Evolutionary conservation across 306 rosid species (phyloP).

Genomic region (Begonia loranthoides): DNA sequence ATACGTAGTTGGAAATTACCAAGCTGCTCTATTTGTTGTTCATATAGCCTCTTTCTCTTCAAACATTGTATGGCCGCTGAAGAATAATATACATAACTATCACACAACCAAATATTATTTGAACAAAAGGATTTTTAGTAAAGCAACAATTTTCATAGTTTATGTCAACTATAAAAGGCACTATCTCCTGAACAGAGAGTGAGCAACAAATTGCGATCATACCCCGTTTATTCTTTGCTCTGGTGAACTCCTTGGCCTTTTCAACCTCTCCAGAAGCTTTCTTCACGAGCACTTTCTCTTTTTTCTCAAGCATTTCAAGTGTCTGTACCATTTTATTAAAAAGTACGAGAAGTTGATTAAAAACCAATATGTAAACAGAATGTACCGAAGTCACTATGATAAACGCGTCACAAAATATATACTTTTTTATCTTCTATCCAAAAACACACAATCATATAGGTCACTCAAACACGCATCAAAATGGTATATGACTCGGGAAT

Average conservation of each 20-base stretch:
- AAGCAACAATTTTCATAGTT: too few species aligned
- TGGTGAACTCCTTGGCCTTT: slow-evolving; percentile 79
- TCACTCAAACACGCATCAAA: too few species aligned
- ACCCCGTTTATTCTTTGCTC: slow-evolving; percentile 81
- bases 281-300: slow-evolving; percentile 86
- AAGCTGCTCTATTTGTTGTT: slow-evolving; percentile 86
- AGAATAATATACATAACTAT: background rate
- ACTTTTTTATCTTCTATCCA: too few species aligned
- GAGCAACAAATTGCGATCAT: slow-evolving; percentile 8
- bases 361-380: background rate
- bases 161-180: too few species aligned
- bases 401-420: too few species aligned
- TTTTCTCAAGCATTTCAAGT: slow-evolving; percentile 98
- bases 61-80: slow-evolving; percentile 85
- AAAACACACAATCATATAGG: too few species aligned
- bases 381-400: too few species aligned
- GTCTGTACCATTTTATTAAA: slow-evolving; percentile 39
- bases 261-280: slow-evolving; percentile 78
- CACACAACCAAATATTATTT: background rate
- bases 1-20: slow-evolving; percentile 90
- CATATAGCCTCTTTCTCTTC: slow-evolving; percentile 77
- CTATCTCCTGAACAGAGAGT: too few species aligned
- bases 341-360: background rate
- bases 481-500: too few species aligned
- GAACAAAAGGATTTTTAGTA: background rate